Evolutionary conservation across 768 basidiomycete species (phyloP), one percentile per base, ranked within the genome.

Genomic region (Russula brevipes): DNA sequence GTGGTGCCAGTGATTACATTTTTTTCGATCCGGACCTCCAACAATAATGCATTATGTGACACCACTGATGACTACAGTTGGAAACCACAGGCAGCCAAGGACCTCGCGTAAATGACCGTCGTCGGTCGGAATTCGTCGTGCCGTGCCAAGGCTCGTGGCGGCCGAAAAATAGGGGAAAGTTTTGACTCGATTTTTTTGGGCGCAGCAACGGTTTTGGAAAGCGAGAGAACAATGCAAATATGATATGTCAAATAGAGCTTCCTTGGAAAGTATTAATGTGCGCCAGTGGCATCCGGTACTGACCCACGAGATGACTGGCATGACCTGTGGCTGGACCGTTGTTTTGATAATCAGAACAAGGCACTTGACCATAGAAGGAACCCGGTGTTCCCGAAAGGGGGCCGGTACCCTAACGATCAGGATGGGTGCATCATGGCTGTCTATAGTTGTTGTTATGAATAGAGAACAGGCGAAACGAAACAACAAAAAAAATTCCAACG

Each of bases 1-100:
- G 54, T 44, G 57, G 55, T 56, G 55, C 55, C 31, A 44, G 35
- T 44, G 59, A 60, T 64, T 46, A 47, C 57, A 55, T 54, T 54
- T 55, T 24, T 39, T 50, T 33, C 63, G 63, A 60, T 64, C 54
- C 41, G 24, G 35, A 45, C 41, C 24, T 56, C 41, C 41, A 31
- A 36, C 24, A 33, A 36, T 33, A 47, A 16, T 33, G 51, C 30
- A 51, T 31, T 38, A 36, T 53, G 19, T 51, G 55, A 57, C 36
- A 41, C 17, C 30, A 38, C 36, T n/a, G 41, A 53, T 31, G 24
- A 54, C 53, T 57, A 55, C 53, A 60, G 63, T 41, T 55, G 57
- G 58, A 64, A 47, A 58, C 51, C 33, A 46, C 49, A 24, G 12
- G 45, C n/a, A 50, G 45, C 14, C 51, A 52, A 57, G 56, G 19